Conservation (phyloP, 805 yeast genomes). For the Lipomyces sp. region DNA sequence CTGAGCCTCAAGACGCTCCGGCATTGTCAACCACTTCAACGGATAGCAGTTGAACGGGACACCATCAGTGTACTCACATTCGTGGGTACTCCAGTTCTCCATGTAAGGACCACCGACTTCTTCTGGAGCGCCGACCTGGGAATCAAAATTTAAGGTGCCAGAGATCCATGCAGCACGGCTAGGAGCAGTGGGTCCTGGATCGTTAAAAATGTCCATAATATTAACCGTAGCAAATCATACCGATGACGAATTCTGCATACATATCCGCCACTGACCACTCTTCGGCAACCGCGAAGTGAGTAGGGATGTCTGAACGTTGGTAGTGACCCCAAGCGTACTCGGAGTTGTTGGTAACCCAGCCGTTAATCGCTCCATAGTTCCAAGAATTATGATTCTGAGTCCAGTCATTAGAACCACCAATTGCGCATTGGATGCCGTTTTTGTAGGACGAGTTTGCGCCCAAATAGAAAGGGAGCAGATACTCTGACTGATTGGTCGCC, state of each 20-base stretch:
- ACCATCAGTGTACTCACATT: conserved; percentile 27
- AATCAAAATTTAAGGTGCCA: conserved; percentile 40
- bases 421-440: conserved; percentile 38
- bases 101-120: conserved; percentile 38
- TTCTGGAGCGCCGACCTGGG: conserved; percentile 33
- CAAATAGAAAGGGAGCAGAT: conserved; percentile 40
- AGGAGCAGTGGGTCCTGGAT: conserved; percentile 39
- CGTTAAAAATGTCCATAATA: neutral
- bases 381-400: conserved; percentile 40
- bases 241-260: conserved; percentile 41
- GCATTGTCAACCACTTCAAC: conserved; percentile 38
- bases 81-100: conserved; percentile 34
- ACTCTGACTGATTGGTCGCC: conserved; percentile 16
- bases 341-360: conserved; percentile 41
- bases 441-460: conserved; percentile 33
- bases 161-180: conserved; percentile 41
- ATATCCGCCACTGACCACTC: conserved; percentile 42
- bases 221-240: conserved; percentile 8
- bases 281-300: conserved; percentile 40
- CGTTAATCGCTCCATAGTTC: conserved; percentile 39
- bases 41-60: conserved; percentile 38
- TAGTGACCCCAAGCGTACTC: conserved; percentile 39
- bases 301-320: conserved; percentile 39
- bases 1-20: conserved; percentile 34
- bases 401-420: conserved; percentile 42